Evolutionary conservation across 371 early-diverging fungal genomes (phyloP).

Genomic region (Encephalitozoon hellem): DNA sequence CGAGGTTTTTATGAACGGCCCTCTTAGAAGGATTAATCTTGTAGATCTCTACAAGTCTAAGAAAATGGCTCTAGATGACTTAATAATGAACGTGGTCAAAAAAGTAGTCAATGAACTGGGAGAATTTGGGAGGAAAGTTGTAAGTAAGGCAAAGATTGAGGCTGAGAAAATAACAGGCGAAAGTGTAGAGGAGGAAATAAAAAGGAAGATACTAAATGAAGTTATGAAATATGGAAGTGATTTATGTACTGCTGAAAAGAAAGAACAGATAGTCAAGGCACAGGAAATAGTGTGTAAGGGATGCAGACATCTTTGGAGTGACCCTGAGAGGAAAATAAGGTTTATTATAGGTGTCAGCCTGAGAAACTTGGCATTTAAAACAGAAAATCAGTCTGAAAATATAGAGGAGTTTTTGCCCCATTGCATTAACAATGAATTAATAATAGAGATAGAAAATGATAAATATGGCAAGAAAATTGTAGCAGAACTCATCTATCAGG

Average conservation of each 20-base stretch:
- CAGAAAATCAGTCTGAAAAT: background rate
- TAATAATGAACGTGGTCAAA: background rate
- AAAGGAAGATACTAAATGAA: background rate
- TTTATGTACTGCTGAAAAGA: background rate
- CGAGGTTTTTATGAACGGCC: background rate
- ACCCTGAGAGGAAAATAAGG: background rate
- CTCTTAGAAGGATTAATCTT: background rate
- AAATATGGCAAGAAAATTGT: background rate
- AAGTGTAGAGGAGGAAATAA: background rate
- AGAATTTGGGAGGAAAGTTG: background rate
- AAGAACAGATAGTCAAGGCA: background rate
- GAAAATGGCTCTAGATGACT: too few species aligned
- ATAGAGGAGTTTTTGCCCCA: background rate
- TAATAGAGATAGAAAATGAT: background rate
- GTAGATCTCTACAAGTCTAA: too few species aligned
- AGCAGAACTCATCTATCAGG: background rate
- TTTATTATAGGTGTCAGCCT: background rate
- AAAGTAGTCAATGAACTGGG: background rate
- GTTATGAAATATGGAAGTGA: background rate
- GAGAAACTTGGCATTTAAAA: background rate
- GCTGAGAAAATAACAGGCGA: background rate
- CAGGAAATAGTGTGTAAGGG: background rate
- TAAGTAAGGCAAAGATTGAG: background rate
- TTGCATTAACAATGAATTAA: background rate
- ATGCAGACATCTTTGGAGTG: background rate